Percentiles rank a stretch among this genome's conserved stretches.
Conservation (phyloP, 768 basidiomycete species). For the Lanmaoa pseudosensibilis region DNA sequence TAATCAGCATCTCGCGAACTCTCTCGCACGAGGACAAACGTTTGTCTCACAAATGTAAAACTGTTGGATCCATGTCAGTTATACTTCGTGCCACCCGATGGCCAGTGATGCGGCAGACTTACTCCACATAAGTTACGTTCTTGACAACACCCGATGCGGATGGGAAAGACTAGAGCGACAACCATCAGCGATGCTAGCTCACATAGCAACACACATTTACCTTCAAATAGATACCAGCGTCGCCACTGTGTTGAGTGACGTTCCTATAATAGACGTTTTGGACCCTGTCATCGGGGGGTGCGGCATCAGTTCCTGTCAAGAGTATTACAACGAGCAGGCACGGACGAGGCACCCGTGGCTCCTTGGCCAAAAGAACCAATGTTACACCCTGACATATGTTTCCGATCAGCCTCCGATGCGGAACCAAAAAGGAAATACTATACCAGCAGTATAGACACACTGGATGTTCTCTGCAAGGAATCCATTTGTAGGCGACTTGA, state of each 20-base stretch:
- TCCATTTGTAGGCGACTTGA: constrained; percentile 33
- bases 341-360: neutral
- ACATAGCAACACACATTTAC: neutral
- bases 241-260: neutral
- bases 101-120: neutral
- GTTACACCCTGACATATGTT: constrained; percentile 11
- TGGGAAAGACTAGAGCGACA: constrained; percentile 8
- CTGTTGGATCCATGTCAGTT: neutral
- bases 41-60: constrained; percentile 14
- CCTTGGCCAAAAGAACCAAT: constrained; percentile 11
- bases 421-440: neutral
- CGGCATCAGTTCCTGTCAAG: neutral
- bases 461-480: constrained; percentile 13
- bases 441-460: constrained; percentile 12
- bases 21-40: too few relatives aligned
- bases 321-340: neutral
- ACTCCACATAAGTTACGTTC: constrained; percentile 14
- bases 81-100: neutral
- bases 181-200: neutral
- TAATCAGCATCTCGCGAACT: neutral
- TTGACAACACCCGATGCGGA: constrained; percentile 7
- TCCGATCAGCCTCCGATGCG: neutral
- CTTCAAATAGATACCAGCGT: constrained; percentile 8
- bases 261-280: constrained; percentile 13
- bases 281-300: neutral